Evolutionary conservation across 225 moss, liverwort and hornwort species (phyloP).

Genomic region (Bryoerythrophyllum caledonicum): DNA sequence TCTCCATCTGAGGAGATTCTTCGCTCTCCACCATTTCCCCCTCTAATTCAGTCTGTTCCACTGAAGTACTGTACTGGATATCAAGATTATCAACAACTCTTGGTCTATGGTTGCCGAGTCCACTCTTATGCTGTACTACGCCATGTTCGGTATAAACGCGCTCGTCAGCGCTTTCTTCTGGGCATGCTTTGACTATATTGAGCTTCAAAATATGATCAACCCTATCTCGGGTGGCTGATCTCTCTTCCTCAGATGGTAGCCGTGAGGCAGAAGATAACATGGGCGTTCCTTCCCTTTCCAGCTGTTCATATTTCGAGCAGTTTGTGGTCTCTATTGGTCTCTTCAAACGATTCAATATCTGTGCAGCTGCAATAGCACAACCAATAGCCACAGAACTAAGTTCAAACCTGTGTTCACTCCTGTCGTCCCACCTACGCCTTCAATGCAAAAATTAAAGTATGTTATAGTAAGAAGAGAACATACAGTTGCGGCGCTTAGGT

Average conservation of each 20-base stretch:
- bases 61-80: slow-evolving; percentile 14
- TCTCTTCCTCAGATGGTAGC: slow-evolving; percentile 23
- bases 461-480: slow-evolving; percentile 10
- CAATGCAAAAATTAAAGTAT: slow-evolving; percentile 13
- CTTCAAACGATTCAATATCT: slow-evolving; percentile 38
- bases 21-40: slow-evolving; percentile 18
- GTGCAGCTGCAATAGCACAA: slow-evolving; percentile 31
- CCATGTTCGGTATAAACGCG: slow-evolving; percentile 14
- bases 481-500: slow-evolving; percentile 46
- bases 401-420: not conserved
- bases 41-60: slow-evolving; percentile 25
- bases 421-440: slow-evolving; percentile 7
- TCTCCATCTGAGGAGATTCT: slow-evolving; percentile 9
- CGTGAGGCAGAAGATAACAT: slow-evolving; percentile 21
- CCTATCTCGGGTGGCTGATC: slow-evolving; percentile 12
- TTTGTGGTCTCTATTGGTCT: slow-evolving; percentile 23
- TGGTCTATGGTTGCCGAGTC: slow-evolving; percentile 18
- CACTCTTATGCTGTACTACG: slow-evolving; percentile 20
- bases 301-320: slow-evolving; percentile 8
- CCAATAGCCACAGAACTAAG: slow-evolving; percentile 3
- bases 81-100: slow-evolving; percentile 31
- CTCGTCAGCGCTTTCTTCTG: slow-evolving; percentile 27
- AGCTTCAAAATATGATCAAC: slow-evolving; percentile 19
- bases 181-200: slow-evolving; percentile 24
- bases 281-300: slow-evolving; percentile 12